phyloP scores from a whole-genome alignment of 148 eudicot species.

The Gaultheria prostrata region DNA sequence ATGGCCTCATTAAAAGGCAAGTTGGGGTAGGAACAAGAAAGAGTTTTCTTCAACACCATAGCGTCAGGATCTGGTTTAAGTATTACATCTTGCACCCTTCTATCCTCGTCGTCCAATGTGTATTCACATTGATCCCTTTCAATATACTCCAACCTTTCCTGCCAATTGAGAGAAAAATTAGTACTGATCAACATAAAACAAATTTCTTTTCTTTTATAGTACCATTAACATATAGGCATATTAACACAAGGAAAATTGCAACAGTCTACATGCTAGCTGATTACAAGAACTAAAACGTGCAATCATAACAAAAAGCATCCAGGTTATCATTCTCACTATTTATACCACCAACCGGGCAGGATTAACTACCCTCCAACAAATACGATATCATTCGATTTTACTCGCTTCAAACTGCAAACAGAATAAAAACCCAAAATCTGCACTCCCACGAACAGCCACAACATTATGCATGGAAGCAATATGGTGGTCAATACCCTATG shows the following conservation, averaged over 20 bases:
- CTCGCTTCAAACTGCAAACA: not conserved
- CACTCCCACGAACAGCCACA: not conserved
- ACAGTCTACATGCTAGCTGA: not conserved
- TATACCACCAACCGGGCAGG: not conserved
- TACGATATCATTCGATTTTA: not conserved
- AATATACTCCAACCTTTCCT: slow-evolving; percentile 77
- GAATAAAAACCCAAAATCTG: not conserved
- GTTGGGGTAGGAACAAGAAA: slow-evolving; percentile 91
- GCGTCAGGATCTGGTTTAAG: slow-evolving; percentile 74
- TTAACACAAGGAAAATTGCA: not conserved
- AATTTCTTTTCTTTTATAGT: not conserved
- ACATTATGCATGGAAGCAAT: not conserved
- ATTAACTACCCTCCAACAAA: not conserved
- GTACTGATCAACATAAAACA: not conserved
- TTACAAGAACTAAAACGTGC: not conserved
- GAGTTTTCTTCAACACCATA: slow-evolving; percentile 71
- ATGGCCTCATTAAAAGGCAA: slow-evolving; percentile 74
- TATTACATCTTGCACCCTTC: slow-evolving; percentile 71
- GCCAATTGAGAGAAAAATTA: slow-evolving; percentile 19
- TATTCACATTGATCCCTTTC: slow-evolving; percentile 88
- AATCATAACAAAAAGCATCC: not conserved
- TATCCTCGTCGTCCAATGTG: slow-evolving; percentile 85
- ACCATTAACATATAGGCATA: not conserved
- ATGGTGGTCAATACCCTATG: not conserved
- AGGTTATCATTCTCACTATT: not conserved